Conservation (phyloP, 192 early-diverging fungal species). For the Allomyces arbusculus region DNA sequence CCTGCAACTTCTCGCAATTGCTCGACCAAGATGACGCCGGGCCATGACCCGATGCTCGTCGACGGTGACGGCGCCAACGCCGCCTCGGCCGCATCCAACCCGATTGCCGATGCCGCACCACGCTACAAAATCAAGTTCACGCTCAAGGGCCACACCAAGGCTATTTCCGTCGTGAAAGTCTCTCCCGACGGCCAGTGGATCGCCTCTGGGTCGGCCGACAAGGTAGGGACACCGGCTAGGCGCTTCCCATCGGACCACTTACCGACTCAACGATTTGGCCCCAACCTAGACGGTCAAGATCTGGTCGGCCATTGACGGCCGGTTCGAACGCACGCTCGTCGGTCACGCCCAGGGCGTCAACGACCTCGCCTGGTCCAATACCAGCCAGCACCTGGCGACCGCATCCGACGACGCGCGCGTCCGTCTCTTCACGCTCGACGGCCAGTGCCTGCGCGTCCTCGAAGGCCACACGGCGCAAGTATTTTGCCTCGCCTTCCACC, state of each 20-base stretch:
- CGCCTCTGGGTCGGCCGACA: slow-evolving; percentile 57
- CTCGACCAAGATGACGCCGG: too few species aligned
- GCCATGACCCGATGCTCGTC: too few species aligned
- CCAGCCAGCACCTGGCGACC: slow-evolving; percentile 69
- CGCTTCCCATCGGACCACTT: too few species aligned
- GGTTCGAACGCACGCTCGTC: slow-evolving; percentile 63
- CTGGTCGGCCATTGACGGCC: slow-evolving; percentile 74
- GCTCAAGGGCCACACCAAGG: slow-evolving; percentile 83
- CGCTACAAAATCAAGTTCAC: slow-evolving; percentile 75
- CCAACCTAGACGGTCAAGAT: slow-evolving; percentile 65
- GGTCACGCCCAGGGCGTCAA: slow-evolving; percentile 87
- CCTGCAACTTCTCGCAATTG: too few species aligned
- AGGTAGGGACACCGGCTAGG: neutral
- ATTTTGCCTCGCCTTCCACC: slow-evolving; percentile 94
- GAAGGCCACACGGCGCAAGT: slow-evolving; percentile 91
- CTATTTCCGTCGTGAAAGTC: slow-evolving; percentile 86
- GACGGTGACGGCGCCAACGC: too few species aligned
- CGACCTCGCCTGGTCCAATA: slow-evolving; percentile 86
- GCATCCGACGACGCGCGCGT: slow-evolving; percentile 58
- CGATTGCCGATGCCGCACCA: slow-evolving; percentile 12
- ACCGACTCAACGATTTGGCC: neutral
- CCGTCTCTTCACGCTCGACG: neutral
- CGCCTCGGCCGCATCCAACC: too few species aligned
- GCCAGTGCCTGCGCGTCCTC: slow-evolving; percentile 23
- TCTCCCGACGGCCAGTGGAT: slow-evolving; percentile 97